Evolutionary conservation across 768 basidiomycete species (phyloP).

Genomic region (Cystobasidium ongulense): DNA sequence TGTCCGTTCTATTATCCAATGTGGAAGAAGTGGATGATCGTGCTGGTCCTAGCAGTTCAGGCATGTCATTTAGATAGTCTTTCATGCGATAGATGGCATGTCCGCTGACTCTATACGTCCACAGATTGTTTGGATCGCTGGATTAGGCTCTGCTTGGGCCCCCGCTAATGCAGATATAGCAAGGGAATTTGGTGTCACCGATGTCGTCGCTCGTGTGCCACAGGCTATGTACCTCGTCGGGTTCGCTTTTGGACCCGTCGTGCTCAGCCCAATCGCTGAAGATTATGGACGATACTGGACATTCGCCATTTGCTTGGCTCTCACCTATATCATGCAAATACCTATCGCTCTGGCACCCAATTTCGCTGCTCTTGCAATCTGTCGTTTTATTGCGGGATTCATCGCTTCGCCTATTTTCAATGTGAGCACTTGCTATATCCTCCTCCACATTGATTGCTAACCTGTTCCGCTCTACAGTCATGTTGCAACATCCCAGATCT

Average conservation of each 20-base stretch:
- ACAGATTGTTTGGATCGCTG: constrained; percentile 17
- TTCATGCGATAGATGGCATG: background rate
- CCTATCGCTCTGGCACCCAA: constrained; percentile 29
- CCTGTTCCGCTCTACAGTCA: constrained; percentile 4
- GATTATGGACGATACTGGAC: constrained; percentile 32
- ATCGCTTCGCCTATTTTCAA: constrained; percentile 32
- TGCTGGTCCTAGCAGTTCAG: constrained; percentile 11
- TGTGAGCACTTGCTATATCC: too few species aligned
- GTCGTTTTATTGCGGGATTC: constrained; percentile 31
- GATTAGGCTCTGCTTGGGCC: constrained; percentile 16
- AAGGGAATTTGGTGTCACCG: constrained; percentile 3
- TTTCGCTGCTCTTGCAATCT: background rate
- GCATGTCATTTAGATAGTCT: background rate
- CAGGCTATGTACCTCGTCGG: constrained; percentile 31
- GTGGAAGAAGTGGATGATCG: constrained; percentile 30
- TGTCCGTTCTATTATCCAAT: constrained; percentile 28
- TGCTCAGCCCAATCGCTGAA: constrained; percentile 18
- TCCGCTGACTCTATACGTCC: background rate
- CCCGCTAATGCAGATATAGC: constrained; percentile 22
- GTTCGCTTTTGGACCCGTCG: constrained; percentile 28
- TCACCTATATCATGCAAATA: constrained; percentile 30
- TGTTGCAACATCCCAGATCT: constrained; percentile 26
- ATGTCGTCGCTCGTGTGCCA: constrained; percentile 2
- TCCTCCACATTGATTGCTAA: too few species aligned
- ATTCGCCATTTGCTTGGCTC: background rate